phyloP scores from a whole-genome alignment of 192 early-diverging fungal species.

The Backusella luteola region DNA sequence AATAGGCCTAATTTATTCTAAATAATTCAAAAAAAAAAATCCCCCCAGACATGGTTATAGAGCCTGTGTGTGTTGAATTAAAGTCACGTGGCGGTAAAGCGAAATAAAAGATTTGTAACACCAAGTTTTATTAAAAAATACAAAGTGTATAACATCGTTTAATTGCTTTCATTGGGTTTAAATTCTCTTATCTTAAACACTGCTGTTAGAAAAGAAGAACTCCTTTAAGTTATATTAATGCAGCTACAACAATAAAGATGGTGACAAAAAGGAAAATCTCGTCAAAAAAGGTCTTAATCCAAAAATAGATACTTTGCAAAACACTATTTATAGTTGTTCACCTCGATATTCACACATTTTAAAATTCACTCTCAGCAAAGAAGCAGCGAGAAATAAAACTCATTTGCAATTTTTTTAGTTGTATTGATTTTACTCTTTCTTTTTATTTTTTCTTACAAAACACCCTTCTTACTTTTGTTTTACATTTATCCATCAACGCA shows the following conservation, averaged over 20 bases:
- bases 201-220: not conserved
- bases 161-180: not conserved
- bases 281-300: not conserved
- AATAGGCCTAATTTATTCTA: too few relatives aligned
- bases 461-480: constrained; percentile 5
- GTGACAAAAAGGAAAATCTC: not conserved
- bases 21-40: too few relatives aligned
- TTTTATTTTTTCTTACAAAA: constrained; percentile 51
- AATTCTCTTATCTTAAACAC: not conserved
- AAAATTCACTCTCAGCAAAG: constrained; percentile 24
- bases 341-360: constrained; percentile 50
- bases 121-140: not conserved
- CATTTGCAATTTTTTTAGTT: too few relatives aligned
- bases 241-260: not conserved
- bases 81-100: not conserved
- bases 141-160: not conserved
- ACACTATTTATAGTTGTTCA: not conserved
- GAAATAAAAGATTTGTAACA: not conserved
- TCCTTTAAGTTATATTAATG: not conserved
- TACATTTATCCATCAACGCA: not conserved
- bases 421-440: not conserved
- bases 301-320: not conserved
- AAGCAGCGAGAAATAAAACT: not conserved
- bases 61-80: not conserved
- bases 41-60: too few relatives aligned